These are phyloP conservation scores for Chrysoporthe austroafricana DNA, from an alignment of 2,329 filamentous ascomycete genomes.

Conservation along the genomic window DNA sequence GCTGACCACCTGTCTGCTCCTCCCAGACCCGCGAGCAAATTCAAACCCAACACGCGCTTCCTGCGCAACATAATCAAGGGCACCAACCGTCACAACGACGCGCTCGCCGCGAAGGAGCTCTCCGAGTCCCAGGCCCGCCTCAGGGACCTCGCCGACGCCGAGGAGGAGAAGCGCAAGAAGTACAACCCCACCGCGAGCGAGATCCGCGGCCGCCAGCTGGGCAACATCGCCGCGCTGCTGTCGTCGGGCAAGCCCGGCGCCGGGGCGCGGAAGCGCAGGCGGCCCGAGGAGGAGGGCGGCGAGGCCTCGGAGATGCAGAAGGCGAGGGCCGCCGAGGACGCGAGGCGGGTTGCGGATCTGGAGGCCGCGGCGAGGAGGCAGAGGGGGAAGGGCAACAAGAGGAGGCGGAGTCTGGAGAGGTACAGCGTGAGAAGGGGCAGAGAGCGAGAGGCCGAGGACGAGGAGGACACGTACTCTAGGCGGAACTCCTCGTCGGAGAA, in stretches of 20 bases:
- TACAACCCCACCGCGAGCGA: constrained; percentile 52
- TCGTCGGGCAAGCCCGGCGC: constrained; percentile 45
- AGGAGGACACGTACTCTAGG: constrained; percentile 15
- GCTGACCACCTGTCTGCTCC: background rate
- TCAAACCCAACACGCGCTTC: constrained; percentile 91
- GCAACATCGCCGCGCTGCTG: constrained; percentile 63
- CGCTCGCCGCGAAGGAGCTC: constrained; percentile 80
- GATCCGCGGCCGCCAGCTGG: constrained; percentile 61
- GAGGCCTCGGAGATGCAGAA: constrained; percentile 18
- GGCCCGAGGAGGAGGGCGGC: constrained; percentile 29
- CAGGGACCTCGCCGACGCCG: constrained; percentile 58
- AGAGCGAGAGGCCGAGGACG: background rate
- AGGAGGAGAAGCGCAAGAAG: constrained; percentile 49
- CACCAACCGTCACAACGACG: constrained; percentile 86
- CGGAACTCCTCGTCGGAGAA: constrained; percentile 36
- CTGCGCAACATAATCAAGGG: constrained; percentile 85
- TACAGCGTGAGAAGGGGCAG: constrained; percentile 20
- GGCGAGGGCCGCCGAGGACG: constrained; percentile 24
- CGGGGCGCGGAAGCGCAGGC: constrained; percentile 38
- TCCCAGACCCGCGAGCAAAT: constrained; percentile 64
- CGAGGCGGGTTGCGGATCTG: constrained; percentile 21
- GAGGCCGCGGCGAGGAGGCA: constrained; percentile 23
- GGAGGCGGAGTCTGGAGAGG: constrained; percentile 25
- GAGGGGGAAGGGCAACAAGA: constrained; percentile 19
- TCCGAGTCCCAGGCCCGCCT: constrained; percentile 77